Percentiles rank a stretch among this genome's conserved stretches.
Conservation (phyloP, 2,329 filamentous ascomycete species). For the Xylaria polymorpha region DNA sequence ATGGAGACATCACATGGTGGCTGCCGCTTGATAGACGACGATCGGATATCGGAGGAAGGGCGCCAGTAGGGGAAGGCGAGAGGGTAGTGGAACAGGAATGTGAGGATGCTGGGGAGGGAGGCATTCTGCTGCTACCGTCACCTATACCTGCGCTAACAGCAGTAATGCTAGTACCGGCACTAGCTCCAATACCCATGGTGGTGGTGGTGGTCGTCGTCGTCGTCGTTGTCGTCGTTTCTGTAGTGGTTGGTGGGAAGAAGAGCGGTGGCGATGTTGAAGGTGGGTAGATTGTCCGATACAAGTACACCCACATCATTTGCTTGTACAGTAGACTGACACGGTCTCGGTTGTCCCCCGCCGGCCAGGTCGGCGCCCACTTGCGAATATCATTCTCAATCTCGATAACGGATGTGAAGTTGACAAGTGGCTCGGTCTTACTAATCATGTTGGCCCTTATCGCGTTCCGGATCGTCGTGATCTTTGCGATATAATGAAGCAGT, state of each 20-base stretch:
- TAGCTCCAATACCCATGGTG: slow-evolving; percentile 37
- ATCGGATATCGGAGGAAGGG: slow-evolving; percentile 24
- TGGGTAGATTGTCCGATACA: slow-evolving; percentile 71
- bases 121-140: slow-evolving; percentile 27
- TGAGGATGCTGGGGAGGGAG: slow-evolving; percentile 35
- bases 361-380: slow-evolving; percentile 76
- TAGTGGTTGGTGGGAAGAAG: slow-evolving; percentile 35
- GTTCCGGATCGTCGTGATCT: slow-evolving; percentile 82
- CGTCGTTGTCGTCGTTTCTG: slow-evolving; percentile 26
- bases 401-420: slow-evolving; percentile 79
- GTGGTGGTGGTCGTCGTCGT: slow-evolving; percentile 48
- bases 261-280: slow-evolving; percentile 52
- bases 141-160: background rate
- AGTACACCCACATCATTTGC: slow-evolving; percentile 74
- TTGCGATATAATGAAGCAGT: slow-evolving; percentile 80
- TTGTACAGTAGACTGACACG: slow-evolving; percentile 69
- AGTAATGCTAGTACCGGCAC: background rate
- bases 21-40: slow-evolving; percentile 33
- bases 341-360: slow-evolving; percentile 66
- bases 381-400: slow-evolving; percentile 80
- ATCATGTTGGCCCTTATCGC: slow-evolving; percentile 76
- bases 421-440: slow-evolving; percentile 70
- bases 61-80: slow-evolving; percentile 26
- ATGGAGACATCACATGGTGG: slow-evolving; percentile 26
- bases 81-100: slow-evolving; percentile 32